Conservation (phyloP, 1,284 basidiomycete species). For the Cutaneotrichosporon spelunceum region DNA sequence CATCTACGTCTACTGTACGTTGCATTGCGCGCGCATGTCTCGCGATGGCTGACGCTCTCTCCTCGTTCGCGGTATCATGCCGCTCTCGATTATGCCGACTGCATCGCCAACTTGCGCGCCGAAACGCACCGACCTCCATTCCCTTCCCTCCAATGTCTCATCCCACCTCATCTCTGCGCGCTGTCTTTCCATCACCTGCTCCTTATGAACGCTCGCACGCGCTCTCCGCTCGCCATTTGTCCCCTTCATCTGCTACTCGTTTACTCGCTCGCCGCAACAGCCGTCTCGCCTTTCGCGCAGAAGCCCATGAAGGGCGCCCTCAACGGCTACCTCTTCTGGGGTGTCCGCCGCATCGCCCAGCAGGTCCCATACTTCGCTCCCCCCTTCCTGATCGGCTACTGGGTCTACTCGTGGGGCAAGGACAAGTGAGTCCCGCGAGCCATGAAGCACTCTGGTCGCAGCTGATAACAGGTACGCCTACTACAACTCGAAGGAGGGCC, state of each 20-base stretch:
- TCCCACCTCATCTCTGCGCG: neutral
- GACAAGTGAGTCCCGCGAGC: constrained; percentile 49
- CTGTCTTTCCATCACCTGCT: neutral
- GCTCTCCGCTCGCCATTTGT: constrained; percentile 1
- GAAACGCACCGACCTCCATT: constrained; percentile 6
- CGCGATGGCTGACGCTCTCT: constrained; percentile 12
- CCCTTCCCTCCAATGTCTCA: neutral
- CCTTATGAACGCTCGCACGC: neutral
- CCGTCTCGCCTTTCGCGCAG: constrained; percentile 74
- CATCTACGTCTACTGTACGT: constrained; percentile 73
- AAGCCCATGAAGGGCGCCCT: constrained; percentile 69
- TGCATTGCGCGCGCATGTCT: neutral
- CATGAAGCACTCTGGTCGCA: neutral
- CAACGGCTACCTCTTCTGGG: constrained; percentile 79
- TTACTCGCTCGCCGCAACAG: constrained; percentile 52
- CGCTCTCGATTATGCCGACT: neutral
- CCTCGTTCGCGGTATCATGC: neutral
- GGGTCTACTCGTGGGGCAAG: constrained; percentile 78
- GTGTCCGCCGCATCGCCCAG: constrained; percentile 69
- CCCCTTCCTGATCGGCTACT: constrained; percentile 74
- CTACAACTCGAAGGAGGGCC: constrained; percentile 51
- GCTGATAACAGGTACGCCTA: constrained; percentile 41
- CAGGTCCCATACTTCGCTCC: constrained; percentile 77
- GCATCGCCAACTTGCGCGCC: neutral
- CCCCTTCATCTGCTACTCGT: neutral